Percentiles rank a stretch among this genome's conserved stretches.
Evolutionary conservation across 257 asterid genomes (phyloP).

Genomic region (Ehretia macrophylla): DNA sequence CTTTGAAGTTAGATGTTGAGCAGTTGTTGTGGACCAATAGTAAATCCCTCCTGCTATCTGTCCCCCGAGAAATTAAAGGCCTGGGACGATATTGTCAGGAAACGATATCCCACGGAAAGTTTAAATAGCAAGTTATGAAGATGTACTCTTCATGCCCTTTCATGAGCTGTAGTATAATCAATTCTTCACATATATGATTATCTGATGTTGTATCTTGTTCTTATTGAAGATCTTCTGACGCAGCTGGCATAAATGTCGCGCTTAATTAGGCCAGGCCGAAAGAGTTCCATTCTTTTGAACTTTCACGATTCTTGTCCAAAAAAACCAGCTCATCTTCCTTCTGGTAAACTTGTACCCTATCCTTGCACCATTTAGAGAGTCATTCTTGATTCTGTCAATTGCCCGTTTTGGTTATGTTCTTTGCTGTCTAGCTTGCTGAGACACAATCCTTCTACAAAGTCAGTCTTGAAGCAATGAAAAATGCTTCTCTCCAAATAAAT

Average conservation of each 20-base stretch:
- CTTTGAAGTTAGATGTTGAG: background rate
- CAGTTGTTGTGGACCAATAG: background rate
- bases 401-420: no score
- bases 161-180: background rate
- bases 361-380: no score
- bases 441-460: no score
- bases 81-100: background rate
- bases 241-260: background rate
- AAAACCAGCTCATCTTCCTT: background rate
- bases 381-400: no score
- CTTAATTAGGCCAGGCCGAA: background rate
- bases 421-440: no score
- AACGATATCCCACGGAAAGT: conserved; percentile 1
- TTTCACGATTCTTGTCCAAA: no score
- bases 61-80: background rate
- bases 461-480: no score
- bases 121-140: conserved; percentile 4
- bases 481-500: no score
- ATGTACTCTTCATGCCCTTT: background rate
- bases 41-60: no score
- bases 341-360: no score
- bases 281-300: background rate
- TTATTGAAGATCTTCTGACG: background rate
- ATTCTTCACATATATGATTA: no score
- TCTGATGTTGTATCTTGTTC: background rate